Evolutionary conservation across 192 early-diverging fungal species (phyloP), one percentile per base, ranked within the genome.

Genomic region (Anaeromyces robustus): DNA sequence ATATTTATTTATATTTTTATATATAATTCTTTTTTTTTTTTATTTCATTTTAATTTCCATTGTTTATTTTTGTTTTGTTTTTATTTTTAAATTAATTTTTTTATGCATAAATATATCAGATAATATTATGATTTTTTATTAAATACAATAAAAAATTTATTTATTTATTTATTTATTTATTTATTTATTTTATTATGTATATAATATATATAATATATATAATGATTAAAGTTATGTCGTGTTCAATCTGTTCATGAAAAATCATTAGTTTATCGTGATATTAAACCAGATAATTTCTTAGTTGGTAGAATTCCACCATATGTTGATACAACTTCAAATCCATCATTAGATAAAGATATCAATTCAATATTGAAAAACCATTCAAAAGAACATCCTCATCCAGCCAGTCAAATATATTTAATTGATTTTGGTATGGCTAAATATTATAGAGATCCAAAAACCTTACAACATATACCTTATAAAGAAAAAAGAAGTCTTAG

Each of bases 401-500:
- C 88, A 14, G 88, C 88, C 12, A 87, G 87, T 6, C 88, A 87
- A 79, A 89, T 99, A 29, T 94, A 93, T 84, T 92, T 99, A 82
- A 93, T 99, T 81, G 97, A 99, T 88, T 98, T 98, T 90, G 97
- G 97, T 77, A 97, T 99, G 96, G 97, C 96, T 41, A 99, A 99
- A 86, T 91, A 96, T 82, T 99, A 97, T 82, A 90, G 96, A 29
- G 97, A 99, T 85, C 96, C 96, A 31, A 96, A 94, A 83, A 97
- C 96, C 30, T 94, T 94, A 84, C 92, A 95, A 83, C 97, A 99
- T 89, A 99, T 99, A 84, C 96, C 97, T 68, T 99, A 96, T 87
- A 90, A 96, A 37, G 97, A 99, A 88, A 92, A 96, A 80, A 98
- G 97, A 88, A 92, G 90, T 83, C 86, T 99, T 32, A 94, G 93